Evolutionary conservation across 2,329 filamentous ascomycete genomes (phyloP), one percentile per base, ranked within the genome.

Genomic region (Drechmeria coniospora): DNA sequence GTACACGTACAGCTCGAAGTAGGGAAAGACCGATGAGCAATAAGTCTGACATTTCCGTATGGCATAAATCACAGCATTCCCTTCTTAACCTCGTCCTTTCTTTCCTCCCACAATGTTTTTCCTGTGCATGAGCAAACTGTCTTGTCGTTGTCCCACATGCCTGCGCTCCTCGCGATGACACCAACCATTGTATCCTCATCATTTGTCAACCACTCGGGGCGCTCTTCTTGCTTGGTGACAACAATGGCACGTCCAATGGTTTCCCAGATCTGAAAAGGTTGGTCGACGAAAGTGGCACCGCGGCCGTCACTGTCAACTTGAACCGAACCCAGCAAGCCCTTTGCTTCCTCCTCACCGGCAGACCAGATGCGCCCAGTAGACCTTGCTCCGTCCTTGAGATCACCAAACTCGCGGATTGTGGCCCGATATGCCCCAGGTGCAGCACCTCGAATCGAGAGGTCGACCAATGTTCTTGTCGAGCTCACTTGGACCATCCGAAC

Each of bases 141-240:
- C 67, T 95, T 98, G 50, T 94, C 83, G 44, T 98, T 93, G 52
- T 94, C 87, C 90, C 90, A 98, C 35, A 93, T 79, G n/a, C 90
- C 90, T 11, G 90, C 87, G 53, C 86, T 94, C 47, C 90, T 67
- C 26, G 90, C 90, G 56, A 98, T 82, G 28, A 98, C 86, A 7
- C 90, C 90, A 2, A 93, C 81, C 27, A 94, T 61, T 13, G 84
- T 93, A 50, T 92, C 73, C 30, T 74, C 66, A 47, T 93, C 81
- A 40, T 93, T 86, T 42, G 65, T 63, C 41, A 76, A 56, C 46
- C 68, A 63, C 31, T 61, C 61, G 9, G 30, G 25, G 17, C 33
- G 37, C 39, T 74, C 68, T 32, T 70, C 58, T 51, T 74, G 63
- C 35, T 50, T 74, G 24, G 82, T 79, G 26, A 95, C 73, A 25